phyloP scores from a whole-genome alignment of 139 green algal genomes.

The Diplosphaera chodatii region DNA sequence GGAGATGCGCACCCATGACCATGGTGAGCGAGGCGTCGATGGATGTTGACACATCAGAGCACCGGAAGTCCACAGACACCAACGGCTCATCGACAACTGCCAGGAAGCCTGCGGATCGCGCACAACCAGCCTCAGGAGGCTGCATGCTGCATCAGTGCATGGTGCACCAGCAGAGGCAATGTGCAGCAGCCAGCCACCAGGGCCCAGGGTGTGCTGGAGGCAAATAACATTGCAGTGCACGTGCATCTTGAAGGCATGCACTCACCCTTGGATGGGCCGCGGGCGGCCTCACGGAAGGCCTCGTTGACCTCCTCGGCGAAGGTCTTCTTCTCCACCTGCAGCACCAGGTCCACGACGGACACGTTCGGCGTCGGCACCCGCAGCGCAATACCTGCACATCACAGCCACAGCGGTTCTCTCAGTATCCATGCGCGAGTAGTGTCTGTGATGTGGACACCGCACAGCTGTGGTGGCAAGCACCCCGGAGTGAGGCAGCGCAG shows the following conservation, averaged over 20 bases:
- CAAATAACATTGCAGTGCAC: too few species aligned
- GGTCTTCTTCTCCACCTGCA: conserved; percentile 99
- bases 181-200: too few species aligned
- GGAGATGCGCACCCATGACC: conserved; percentile 83
- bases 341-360: conserved; percentile 95
- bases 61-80: conserved; percentile 94
- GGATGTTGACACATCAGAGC: conserved; percentile 80
- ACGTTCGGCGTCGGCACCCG: conserved; percentile 98
- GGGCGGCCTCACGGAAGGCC: conserved; percentile 86
- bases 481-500: too few species aligned
- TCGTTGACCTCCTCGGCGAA: conserved; percentile 99
- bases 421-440: too few species aligned
- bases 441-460: too few species aligned
- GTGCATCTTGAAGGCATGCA: too few species aligned
- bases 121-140: too few species aligned
- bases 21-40: conserved; percentile 97
- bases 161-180: too few species aligned
- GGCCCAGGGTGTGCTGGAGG: too few species aligned
- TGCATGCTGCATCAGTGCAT: too few species aligned
- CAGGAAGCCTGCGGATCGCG: conserved; percentile 58
- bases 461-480: too few species aligned
- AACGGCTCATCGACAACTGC: conserved; percentile 87
- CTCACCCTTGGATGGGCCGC: conserved; percentile 66
- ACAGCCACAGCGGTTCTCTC: background rate
- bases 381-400: conserved; percentile 82